phyloP scores from a whole-genome alignment of 768 basidiomycete genomes.

The Mycena polygramma region DNA sequence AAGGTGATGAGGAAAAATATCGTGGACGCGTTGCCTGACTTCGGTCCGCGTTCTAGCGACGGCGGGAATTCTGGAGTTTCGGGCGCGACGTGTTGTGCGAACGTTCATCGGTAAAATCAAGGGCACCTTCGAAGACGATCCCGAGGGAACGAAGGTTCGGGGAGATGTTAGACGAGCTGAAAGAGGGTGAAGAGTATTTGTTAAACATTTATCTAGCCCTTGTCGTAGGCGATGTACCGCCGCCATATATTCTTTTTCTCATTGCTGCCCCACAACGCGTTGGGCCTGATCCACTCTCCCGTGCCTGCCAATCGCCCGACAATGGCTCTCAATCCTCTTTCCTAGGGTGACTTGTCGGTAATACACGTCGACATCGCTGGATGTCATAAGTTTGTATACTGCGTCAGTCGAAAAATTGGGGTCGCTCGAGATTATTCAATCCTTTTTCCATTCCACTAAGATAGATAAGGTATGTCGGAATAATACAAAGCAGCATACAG shows the following conservation, averaged over 20 bases:
- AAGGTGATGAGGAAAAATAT: constrained; percentile 82
- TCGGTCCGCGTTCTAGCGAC: constrained; percentile 76
- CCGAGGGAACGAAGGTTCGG: constrained; percentile 81
- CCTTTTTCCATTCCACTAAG: constrained; percentile 13
- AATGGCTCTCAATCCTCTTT: not conserved
- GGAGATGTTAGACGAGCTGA: constrained; percentile 77
- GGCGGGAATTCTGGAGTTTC: constrained; percentile 83
- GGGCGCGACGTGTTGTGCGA: constrained; percentile 88
- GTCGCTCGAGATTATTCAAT: not conserved
- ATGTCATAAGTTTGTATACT: not conserved
- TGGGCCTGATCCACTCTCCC: not conserved
- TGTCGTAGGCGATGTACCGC: too few species aligned
- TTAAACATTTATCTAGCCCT: too few species aligned
- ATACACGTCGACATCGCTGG: not conserved
- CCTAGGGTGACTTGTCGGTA: not conserved
- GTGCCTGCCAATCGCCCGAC: not conserved
- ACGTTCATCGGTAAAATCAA: constrained; percentile 90
- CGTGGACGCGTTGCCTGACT: constrained; percentile 84
- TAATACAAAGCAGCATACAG: constrained; percentile 33
- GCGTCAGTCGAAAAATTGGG: not conserved
- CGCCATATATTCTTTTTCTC: too few species aligned
- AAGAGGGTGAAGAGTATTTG: too few species aligned
- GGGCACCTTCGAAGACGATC: constrained; percentile 87
- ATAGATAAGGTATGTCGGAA: constrained; percentile 22
- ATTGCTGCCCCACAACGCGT: not conserved